These are phyloP conservation scores for Aureobasidium uvarum DNA, from an alignment of 2,329 filamentous ascomycete species.

Conservation along the genomic window DNA sequence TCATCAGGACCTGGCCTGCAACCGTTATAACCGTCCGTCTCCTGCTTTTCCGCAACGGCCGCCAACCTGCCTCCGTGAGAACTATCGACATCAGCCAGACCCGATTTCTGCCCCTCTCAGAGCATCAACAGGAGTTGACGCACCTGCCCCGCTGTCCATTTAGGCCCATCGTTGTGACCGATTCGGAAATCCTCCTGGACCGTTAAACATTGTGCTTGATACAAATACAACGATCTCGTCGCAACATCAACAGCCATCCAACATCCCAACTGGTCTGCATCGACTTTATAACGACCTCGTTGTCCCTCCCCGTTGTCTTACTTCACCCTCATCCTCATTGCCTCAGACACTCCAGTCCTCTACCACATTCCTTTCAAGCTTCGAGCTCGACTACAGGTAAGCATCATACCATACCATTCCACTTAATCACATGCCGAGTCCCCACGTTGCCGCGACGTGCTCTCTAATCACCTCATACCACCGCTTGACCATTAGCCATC, in stretches of 20 bases:
- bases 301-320: constrained; percentile 27
- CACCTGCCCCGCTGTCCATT: constrained; percentile 26
- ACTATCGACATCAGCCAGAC: constrained; percentile 25
- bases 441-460: not conserved
- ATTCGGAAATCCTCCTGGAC: constrained; percentile 25
- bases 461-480: constrained; percentile 2
- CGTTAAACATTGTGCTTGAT: constrained; percentile 21
- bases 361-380: constrained; percentile 24
- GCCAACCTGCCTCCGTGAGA: constrained; percentile 22
- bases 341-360: constrained; percentile 2
- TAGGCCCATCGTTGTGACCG: constrained; percentile 26
- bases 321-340: constrained; percentile 8
- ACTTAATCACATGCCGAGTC: not conserved
- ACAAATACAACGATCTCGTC: constrained; percentile 28
- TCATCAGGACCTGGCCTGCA: constrained; percentile 22
- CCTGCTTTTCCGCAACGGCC: constrained; percentile 27
- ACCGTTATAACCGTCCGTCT: constrained; percentile 26
- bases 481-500: not conserved
- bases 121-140: constrained; percentile 22
- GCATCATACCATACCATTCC: not conserved
- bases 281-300: constrained; percentile 28
- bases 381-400: constrained; percentile 25
- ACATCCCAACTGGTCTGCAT: constrained; percentile 27
- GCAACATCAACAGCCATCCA: constrained; percentile 26
- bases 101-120: constrained; percentile 21